A percentile compares a stretch with the other conserved stretches of the same genome.
Conservation (phyloP, 139 green algal genomes). For the Dunaliella sp. region DNA sequence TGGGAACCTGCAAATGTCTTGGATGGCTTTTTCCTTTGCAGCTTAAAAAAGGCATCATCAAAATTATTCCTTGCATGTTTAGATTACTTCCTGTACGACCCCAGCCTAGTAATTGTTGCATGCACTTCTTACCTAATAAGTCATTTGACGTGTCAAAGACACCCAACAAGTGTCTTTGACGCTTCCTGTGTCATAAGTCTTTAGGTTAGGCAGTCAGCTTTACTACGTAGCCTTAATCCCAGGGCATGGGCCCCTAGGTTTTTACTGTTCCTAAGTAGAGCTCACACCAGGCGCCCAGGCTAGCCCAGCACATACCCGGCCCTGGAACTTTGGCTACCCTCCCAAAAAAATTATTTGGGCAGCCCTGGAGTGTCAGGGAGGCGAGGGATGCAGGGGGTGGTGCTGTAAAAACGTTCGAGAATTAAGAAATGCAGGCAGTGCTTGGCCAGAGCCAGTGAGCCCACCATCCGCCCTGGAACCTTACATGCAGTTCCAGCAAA, state of each 20-base stretch:
- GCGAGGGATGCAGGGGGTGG: too few species aligned
- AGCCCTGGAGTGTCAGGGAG: too few species aligned
- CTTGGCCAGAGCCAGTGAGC: too few species aligned
- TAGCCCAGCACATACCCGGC: neutral
- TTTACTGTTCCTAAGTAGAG: neutral
- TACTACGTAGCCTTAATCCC: neutral
- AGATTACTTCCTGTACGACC: neutral
- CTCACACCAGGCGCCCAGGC: neutral
- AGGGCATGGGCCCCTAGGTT: neutral
- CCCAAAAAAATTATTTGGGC: neutral
- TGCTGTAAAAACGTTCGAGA: too few species aligned
- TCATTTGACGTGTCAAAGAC: too few species aligned
- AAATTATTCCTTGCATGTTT: neutral
- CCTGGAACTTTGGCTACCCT: neutral
- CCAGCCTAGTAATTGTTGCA: neutral
- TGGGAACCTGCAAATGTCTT: neutral
- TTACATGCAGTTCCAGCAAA: neutral
- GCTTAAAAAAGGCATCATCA: neutral
- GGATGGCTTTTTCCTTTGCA: neutral
- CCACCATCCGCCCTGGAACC: too few species aligned
- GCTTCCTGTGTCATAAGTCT: too few species aligned
- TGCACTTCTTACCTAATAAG: too few species aligned
- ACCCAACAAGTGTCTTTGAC: too few species aligned
- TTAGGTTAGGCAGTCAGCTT: too few species aligned
- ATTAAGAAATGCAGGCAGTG: too few species aligned